Percentiles rank a stretch among this genome's conserved stretches.
Conservation (phyloP, 805 yeast species). For the Starmerella geochares region DNA sequence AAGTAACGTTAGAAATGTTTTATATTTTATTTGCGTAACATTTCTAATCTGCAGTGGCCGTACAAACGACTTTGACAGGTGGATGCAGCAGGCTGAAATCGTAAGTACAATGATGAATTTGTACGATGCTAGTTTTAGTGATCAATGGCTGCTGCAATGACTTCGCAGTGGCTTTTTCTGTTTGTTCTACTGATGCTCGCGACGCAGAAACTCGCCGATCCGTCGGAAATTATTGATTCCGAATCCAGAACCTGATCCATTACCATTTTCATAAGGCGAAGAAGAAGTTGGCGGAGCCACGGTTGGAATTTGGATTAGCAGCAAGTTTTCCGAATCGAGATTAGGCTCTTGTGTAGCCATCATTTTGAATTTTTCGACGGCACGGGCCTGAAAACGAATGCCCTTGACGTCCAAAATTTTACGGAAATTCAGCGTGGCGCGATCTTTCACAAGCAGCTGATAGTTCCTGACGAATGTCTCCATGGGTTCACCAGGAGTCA, state of each 20-base stretch:
- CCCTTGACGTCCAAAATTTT: conserved; percentile 60
- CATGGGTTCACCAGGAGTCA: conserved; percentile 57
- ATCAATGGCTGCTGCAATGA: no score
- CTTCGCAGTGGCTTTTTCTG: no score
- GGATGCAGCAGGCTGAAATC: no score
- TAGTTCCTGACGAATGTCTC: conserved; percentile 54
- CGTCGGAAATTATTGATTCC: conserved; percentile 16
- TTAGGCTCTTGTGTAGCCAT: conserved; percentile 22
- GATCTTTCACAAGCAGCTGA: conserved; percentile 57
- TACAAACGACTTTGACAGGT: no score
- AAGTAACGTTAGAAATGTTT: not conserved
- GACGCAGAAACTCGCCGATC: conserved; percentile 19
- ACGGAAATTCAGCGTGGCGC: conserved; percentile 48
- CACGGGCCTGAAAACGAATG: conserved; percentile 28
- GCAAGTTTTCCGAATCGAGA: conserved; percentile 16
- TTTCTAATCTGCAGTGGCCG: no score
- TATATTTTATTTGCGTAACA: not conserved
- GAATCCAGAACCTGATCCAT: conserved; percentile 7
- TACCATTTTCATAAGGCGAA: not conserved
- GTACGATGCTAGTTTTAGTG: no score
- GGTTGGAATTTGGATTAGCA: conserved; percentile 19
- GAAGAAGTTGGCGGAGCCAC: conserved; percentile 10
- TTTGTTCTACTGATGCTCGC: conserved; percentile 9
- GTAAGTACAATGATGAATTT: no score
- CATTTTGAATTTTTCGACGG: conserved; percentile 22